Conservation (phyloP, 108 stramenopile genomes). For the Aurantiochytrium sp. region DNA sequence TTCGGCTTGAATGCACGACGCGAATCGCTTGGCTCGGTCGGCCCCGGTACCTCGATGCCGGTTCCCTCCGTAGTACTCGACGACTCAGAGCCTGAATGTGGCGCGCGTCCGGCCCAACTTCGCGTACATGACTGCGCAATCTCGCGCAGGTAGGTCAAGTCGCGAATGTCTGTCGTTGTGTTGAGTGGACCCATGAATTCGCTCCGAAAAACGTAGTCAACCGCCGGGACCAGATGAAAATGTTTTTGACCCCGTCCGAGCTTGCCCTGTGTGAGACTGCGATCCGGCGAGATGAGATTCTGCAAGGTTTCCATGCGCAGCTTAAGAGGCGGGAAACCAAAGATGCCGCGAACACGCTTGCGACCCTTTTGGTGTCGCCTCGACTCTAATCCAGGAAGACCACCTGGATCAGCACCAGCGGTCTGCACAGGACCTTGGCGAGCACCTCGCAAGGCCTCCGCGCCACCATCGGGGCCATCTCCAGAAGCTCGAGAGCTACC, state of each 20-base stretch:
- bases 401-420: not conserved
- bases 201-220: not conserved
- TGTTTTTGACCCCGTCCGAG: not conserved
- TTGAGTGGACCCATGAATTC: not conserved
- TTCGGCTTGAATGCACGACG: not conserved
- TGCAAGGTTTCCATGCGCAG: not conserved
- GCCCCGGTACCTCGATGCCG: too few species aligned
- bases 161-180: conserved; percentile 3
- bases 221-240: not conserved
- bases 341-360: not conserved
- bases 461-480: not conserved
- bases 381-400: not conserved
- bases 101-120: not conserved
- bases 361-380: not conserved
- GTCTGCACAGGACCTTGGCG: too few species aligned
- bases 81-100: not conserved
- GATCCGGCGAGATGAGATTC: not conserved
- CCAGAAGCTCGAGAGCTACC: not conserved
- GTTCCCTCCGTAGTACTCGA: too few species aligned
- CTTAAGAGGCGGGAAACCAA: not conserved
- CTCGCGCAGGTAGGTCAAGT: not conserved
- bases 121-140: not conserved
- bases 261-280: not conserved
- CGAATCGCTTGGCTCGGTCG: not conserved
- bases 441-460: too few species aligned